Base-by-base conservation (phyloP, 768 basidiomycete species). In the Hericium coralloides region DNA sequence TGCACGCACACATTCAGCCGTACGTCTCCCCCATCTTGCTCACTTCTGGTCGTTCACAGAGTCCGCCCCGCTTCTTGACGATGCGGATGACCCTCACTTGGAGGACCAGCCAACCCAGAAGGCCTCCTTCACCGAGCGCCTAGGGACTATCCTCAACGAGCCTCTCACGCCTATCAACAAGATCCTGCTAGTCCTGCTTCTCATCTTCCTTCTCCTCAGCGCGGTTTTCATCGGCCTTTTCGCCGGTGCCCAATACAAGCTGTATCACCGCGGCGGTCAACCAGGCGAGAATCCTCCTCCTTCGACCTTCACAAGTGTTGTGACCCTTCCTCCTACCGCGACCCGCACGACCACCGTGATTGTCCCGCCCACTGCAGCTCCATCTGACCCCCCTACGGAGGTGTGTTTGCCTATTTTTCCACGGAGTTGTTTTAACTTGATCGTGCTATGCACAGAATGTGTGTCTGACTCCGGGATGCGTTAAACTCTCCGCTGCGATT, bases 211-310 rank as follows among this genome's bases (percentile, higher is more conserved):
- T 14, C 78, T 98, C 49, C 77, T 92, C 50, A 84, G 82, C 61
- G 88, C 90, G 7, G 78, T 91, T n/a, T 95, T 95, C 70, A 85
- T 95, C 59, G 95, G 95, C 10, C 76, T 99, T 4, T 98, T 94
- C 69, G 87, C 92, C 36, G 97, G 97, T 10, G 85, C 87, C 1
- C 83, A 92, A 67, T 87, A 89, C 66, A 85, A 83, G 59, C 77
- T 93, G 53, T 80, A 81, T 59, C 64, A 76, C n/a, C 75, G 76
- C 55, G 65, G 62, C 15, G 69, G 67, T 18, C 74, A 73, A 48
- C 70, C 76, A 12, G 74, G 70, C 26, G 71, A 70, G 23, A 66
- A 57, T 38, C 61, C 73, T 6, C 63, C 73, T 10, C 74, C 78
- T 50, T 68, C 69, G 52, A 79, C 78, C 10, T 64, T 73, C 37